Base-by-base conservation (phyloP, 176 grass and related monocot species). In the Pharus latifolius region DNA sequence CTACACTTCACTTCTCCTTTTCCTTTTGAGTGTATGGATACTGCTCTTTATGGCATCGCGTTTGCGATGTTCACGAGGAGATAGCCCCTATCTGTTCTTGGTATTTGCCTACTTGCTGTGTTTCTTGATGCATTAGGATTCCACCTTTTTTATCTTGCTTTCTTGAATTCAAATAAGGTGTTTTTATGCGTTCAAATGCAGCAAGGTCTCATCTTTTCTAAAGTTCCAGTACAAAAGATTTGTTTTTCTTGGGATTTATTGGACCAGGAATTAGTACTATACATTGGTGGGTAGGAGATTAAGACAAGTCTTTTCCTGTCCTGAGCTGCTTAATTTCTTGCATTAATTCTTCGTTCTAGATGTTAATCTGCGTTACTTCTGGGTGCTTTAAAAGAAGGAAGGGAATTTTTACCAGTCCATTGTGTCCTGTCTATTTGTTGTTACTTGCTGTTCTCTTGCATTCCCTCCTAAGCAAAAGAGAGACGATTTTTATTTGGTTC, bases 261-360 rank as follows among this genome's bases (percentile, higher is more conserved):
- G 56, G 53, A 56, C 24, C 22, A 49, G 49, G 43, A 49, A 34
- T 65, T 56, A 18, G 60, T 25, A 20, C 5, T 55, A 18, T 25
- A n/a, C 47, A 3, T 60, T 3, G 70, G 70, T 15, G 15, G 32
- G 72, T 60, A 15, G 30, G 51, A 56, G 51, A 59, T 41, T 28
- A 11, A 22, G 20, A 47, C 60, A 45, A 84, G 75, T 67, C 67
- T 66, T 38, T 60, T 31, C 63, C 20, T 27, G 74, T 61, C 54
- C 54, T 47, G n/a, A 55, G n/a, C 63, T 68, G 55, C 76, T 75
- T 67, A 55, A 40, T 41, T 85, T 74, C 46, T 17, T 45, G 35
- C 60, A 27, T 30, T 65, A 43, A 57, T 71, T 60, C 42, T 28
- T 14, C 26, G 16, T 35, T 6, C 7, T 37, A 52, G 42, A 41